Percentiles rank a stretch among this genome's conserved stretches.
Conservation (phyloP, 495 filamentous ascomycete genomes). For the Poronia punctata region DNA sequence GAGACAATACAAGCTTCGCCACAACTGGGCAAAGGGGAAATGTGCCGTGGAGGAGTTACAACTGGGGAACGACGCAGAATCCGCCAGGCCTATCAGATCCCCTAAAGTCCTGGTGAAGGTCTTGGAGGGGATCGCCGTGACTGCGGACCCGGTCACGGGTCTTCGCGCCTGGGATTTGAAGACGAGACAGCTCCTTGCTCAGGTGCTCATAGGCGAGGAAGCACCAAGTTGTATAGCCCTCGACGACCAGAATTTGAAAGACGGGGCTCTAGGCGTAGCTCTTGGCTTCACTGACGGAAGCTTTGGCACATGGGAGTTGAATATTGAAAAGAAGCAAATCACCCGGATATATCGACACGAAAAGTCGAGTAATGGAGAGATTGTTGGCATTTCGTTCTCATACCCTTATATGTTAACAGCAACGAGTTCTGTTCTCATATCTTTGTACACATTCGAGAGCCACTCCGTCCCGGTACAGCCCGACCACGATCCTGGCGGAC, state of each 20-base stretch:
- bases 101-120: conserved; percentile 57
- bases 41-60: conserved; percentile 73
- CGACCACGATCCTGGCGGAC: not conserved
- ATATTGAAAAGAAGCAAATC: conserved; percentile 37
- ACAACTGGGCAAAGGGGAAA: conserved; percentile 85
- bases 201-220: conserved; percentile 25
- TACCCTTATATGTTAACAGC: conserved; percentile 75
- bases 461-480: not conserved
- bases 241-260: conserved; percentile 37
- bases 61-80: conserved; percentile 35
- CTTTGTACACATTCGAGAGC: conserved; percentile 61
- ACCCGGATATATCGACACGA: conserved; percentile 46
- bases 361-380: conserved; percentile 51
- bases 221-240: conserved; percentile 64
- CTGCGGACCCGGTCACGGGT: conserved; percentile 61
- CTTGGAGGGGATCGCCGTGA: conserved; percentile 68
- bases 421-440: conserved; percentile 62
- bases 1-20: conserved; percentile 75
- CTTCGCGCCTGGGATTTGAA: conserved; percentile 74
- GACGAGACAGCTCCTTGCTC: conserved; percentile 49
- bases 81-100: conserved; percentile 6
- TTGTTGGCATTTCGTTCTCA: conserved; percentile 69
- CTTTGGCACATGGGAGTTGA: conserved; percentile 62
- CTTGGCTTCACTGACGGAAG: conserved; percentile 74
- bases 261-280: conserved; percentile 43